Base-by-base conservation (phyloP, 2,329 filamentous ascomycete genomes). In the Ophiocordyceps camponoti-floridani region DNA sequence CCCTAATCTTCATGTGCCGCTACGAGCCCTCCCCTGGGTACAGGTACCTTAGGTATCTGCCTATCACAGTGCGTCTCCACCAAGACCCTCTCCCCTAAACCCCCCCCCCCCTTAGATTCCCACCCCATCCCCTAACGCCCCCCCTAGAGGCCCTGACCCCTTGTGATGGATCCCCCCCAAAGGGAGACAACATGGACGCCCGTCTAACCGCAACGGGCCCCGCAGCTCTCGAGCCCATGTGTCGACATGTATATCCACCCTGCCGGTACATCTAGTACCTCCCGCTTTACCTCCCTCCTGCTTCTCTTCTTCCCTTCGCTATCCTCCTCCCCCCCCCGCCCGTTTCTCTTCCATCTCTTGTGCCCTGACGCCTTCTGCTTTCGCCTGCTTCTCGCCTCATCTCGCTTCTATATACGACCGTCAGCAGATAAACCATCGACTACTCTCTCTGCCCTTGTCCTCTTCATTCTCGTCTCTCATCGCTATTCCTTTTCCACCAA, bases 401-500 rank as follows among this genome's bases (percentile, higher is more conserved):
- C 27, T 30, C 11, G 5, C 27, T 35, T 16, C 4, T n/a, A 37
- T 5, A 4, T n/a, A 33, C 4, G 6, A n/a, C 9, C 33, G 14
- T 23, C 47, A 50, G 44, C 46, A 44, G 54, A 38, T 31, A 33
- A 16, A 14, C 4, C 14, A n/a, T 13, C 13, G 16, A n/a, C 33
- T n/a, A n/a, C 33, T n/a, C 16, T n/a, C 7, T 16, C 4, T 37
- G 4, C 9, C 16, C 33, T n/a, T 11, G 27, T 30, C 27, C 33
- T 5, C 33, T n/a, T n/a, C n/a, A n/a, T n/a, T n/a, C n/a, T n/a
- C 4, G 13, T n/a, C 33, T 14, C 33, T 5, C 9, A 37, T 5
- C 33, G 14, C 13, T n/a, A 13, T 5, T n/a, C 7, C 13, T n/a
- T 16, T 4, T 14, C 2, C 40, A 41, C 40, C 16, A 3, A 2